Evolutionary conservation across 495 filamentous ascomycete genomes (phyloP), one percentile per base, ranked within the genome.

Genomic region (Neurospora africana): DNA sequence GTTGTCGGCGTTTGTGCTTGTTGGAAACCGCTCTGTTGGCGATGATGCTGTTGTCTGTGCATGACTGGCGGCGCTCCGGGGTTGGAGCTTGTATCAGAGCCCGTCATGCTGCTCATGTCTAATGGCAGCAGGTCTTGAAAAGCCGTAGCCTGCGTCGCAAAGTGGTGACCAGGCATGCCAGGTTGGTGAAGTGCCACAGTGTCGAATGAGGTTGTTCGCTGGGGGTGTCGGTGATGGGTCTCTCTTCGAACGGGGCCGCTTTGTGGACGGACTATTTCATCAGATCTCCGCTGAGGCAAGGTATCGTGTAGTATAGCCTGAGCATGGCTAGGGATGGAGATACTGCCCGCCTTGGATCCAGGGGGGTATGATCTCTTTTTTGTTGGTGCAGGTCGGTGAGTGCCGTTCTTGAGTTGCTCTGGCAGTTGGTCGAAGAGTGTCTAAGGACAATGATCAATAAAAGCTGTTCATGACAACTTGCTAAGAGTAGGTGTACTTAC

Each of bases 341-440:
- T 75, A 68, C 70, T 73, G 8, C 75, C 78, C 19, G 72, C 61
- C 58, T 86, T 75, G 71, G 83, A 81, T 68, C 83, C 83, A 76
- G 90, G 77, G 61, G 87, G 83, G 2, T 89, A 84, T 1, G 87
- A 79, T 13, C 89, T 85, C 75, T 91, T 91, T 75, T 87, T 89
- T 37, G 83, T 85, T 15, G 84, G 76, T 5, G 70, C 70, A 36
- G 79, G 73, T 39, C 79, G 79, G 19, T 76, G 76, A 53, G 80
- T 79, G 39, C 74, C 78, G 71, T 73, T 86, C 83, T 80, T 89
- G 58, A 95, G 82, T 40, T 86, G 85, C 65, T 90, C 88, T 33
- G 93, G 91, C n/a, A 96, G 81, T 74, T 91, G 88, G 70, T 95
- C 92, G 78, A 97, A 97, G 5, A 97, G 83, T 71, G 84, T 83